Percentiles rank a stretch among this genome's conserved stretches.
Conservation (phyloP, 306 rosid species). For the Prosopis cineraria region DNA sequence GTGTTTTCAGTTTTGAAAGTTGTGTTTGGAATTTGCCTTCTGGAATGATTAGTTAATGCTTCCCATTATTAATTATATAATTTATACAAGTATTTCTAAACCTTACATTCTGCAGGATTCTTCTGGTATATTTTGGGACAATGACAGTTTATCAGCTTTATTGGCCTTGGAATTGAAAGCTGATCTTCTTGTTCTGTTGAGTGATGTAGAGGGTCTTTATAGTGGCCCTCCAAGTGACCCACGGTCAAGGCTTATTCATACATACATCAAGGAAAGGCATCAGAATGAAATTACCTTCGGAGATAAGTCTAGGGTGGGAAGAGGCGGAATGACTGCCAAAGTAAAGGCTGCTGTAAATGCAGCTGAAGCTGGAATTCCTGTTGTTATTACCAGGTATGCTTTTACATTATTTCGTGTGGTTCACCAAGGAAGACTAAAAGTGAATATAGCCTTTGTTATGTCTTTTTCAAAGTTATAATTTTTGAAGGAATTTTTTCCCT, state of each 20-base stretch:
- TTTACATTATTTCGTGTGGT: constrained; percentile 11
- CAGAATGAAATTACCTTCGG: constrained; percentile 95
- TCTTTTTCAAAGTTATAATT: constrained; percentile 20
- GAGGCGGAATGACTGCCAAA: constrained; percentile 99
- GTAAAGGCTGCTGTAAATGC: constrained; percentile 94
- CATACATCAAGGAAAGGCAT: constrained; percentile 86
- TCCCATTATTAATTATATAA: not conserved
- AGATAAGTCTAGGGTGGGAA: constrained; percentile 97
- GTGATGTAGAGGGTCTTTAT: constrained; percentile 95
- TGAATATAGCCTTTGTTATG: constrained; percentile 20
- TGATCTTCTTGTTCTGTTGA: constrained; percentile 92
- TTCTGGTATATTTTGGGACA: constrained; percentile 99
- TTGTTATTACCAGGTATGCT: constrained; percentile 84
- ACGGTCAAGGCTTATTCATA: constrained; percentile 80
- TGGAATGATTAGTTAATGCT: constrained; percentile 15
- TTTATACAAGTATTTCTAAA: constrained; percentile 10
- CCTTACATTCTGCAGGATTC: constrained; percentile 70
- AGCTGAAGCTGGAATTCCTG: constrained; percentile 93
- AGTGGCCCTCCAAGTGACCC: constrained; percentile 99
- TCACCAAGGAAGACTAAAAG: constrained; percentile 11
- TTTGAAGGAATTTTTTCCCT: not conserved
- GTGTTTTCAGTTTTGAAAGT: constrained; percentile 4
- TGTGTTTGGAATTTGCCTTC: not conserved
- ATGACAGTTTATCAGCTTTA: constrained; percentile 97
- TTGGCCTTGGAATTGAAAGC: constrained; percentile 96